Conservation (phyloP, 2,329 filamentous ascomycete genomes). For the Aspergillus melleus region DNA sequence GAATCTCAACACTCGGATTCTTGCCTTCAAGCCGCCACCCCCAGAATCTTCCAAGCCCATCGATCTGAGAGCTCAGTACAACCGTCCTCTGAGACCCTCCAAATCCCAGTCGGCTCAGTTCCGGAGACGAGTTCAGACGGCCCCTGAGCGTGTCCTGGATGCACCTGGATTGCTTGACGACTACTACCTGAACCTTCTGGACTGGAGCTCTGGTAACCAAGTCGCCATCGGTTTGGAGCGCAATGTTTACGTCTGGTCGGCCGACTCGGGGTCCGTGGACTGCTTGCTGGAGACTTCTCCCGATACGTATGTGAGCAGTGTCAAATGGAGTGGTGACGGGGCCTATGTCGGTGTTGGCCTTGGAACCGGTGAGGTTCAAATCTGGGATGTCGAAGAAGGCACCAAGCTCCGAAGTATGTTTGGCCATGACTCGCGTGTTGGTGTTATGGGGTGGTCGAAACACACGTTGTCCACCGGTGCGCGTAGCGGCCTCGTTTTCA, state of each 20-base stretch:
- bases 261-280: slow-evolving; percentile 85
- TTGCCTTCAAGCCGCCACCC: slow-evolving; percentile 97
- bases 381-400: slow-evolving; percentile 96
- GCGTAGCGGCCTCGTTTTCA: slow-evolving; percentile 91
- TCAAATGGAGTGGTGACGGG: slow-evolving; percentile 98
- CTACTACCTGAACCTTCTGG: slow-evolving; percentile 97
- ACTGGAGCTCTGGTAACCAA: slow-evolving; percentile 98
- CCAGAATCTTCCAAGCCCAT: slow-evolving; percentile 98
- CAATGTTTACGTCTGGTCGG: slow-evolving; percentile 98
- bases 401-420: slow-evolving; percentile 98
- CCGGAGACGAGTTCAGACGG: slow-evolving; percentile 87
- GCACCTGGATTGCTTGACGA: slow-evolving; percentile 95
- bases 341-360: slow-evolving; percentile 95
- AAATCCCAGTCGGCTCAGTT: slow-evolving; percentile 77
- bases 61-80: slow-evolving; percentile 96
- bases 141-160: slow-evolving; percentile 93
- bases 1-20: slow-evolving; percentile 88
- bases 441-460: slow-evolving; percentile 99
- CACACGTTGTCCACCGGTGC: slow-evolving; percentile 94
- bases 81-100: slow-evolving; percentile 83
- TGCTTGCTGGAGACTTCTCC: slow-evolving; percentile 82
- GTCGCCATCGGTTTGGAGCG: slow-evolving; percentile 97
- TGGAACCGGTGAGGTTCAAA: slow-evolving; percentile 94
- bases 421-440: slow-evolving; percentile 92
- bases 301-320: slow-evolving; percentile 95